A percentile compares a stretch with the other conserved stretches of the same genome.
Conservation (phyloP, 257 asterid species). For the Lycium ferocissimum region DNA sequence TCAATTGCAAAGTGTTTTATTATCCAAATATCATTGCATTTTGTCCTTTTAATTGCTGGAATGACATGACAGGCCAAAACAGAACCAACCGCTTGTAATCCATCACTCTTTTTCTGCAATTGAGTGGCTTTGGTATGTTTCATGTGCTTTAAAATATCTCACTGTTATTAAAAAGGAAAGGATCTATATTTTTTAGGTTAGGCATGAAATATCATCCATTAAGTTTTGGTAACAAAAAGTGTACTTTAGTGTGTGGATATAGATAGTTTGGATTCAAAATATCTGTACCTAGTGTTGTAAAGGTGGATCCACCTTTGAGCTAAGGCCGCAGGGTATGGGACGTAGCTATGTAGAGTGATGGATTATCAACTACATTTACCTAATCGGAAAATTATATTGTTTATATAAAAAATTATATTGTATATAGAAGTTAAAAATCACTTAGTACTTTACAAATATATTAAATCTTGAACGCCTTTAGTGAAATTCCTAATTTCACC, state of each 20-base stretch:
- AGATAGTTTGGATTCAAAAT: not conserved
- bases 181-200: not conserved
- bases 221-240: not conserved
- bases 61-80: not conserved
- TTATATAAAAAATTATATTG: too few species aligned
- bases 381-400: too few species aligned
- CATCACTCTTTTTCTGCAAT: not conserved
- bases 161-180: not conserved
- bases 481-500: too few species aligned
- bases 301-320: not conserved
- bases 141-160: not conserved
- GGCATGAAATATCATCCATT: not conserved
- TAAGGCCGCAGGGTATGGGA: too few species aligned
- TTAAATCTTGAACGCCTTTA: too few species aligned
- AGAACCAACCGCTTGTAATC: not conserved
- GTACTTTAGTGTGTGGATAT: not conserved
- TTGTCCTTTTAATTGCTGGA: not conserved
- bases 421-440: too few species aligned
- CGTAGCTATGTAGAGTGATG: too few species aligned
- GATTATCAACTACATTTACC: too few species aligned
- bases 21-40: too few species aligned
- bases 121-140: not conserved
- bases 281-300: not conserved
- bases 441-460: too few species aligned
- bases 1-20: not conserved